A percentile compares a stretch with the other conserved stretches of the same genome.
Evolutionary conservation across 805 yeast species (phyloP).

Genomic region (Saturnispora silvae): DNA sequence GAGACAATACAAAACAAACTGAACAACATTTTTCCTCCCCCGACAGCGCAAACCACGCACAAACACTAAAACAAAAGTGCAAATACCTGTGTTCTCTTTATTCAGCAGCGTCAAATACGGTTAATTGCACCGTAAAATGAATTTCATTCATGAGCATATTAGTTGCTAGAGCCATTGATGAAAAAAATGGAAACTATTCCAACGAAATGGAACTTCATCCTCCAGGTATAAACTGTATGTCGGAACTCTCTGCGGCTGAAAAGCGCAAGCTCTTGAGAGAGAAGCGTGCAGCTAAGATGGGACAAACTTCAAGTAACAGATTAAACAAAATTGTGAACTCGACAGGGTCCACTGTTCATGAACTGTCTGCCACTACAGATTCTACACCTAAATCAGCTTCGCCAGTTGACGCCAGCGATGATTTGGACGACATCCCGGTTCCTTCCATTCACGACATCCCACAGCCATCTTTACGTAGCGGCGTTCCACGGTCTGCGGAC

Average conservation of each 20-base stretch:
- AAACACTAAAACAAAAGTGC: no score
- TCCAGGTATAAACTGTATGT: background rate
- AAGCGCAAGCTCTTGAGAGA: slow-evolving; percentile 49
- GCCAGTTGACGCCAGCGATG: slow-evolving; percentile 8
- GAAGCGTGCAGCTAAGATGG: slow-evolving; percentile 57
- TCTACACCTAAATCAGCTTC: slow-evolving; percentile 1
- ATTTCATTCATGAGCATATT: no score
- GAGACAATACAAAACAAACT: no score
- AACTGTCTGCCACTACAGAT: slow-evolving; percentile 8
- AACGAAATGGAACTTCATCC: background rate
- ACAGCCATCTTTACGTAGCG: slow-evolving; percentile 2
- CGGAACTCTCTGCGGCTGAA: slow-evolving; percentile 40
- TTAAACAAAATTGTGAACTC: slow-evolving; percentile 40
- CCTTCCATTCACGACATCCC: slow-evolving; percentile 10
- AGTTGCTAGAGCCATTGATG: no score
- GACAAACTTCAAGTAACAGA: slow-evolving; percentile 40
- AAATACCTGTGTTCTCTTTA: no score
- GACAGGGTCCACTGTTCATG: slow-evolving; percentile 23
- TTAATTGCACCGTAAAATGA: no score
- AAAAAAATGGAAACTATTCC: background rate
- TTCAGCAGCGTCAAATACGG: no score
- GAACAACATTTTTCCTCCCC: no score
- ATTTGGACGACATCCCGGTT: slow-evolving; percentile 14
- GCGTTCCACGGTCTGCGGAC: no score
- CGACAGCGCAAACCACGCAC: no score